Evolutionary conservation across 2,329 filamentous ascomycete species (phyloP).

Genomic region (Arachnomyces sp.): DNA sequence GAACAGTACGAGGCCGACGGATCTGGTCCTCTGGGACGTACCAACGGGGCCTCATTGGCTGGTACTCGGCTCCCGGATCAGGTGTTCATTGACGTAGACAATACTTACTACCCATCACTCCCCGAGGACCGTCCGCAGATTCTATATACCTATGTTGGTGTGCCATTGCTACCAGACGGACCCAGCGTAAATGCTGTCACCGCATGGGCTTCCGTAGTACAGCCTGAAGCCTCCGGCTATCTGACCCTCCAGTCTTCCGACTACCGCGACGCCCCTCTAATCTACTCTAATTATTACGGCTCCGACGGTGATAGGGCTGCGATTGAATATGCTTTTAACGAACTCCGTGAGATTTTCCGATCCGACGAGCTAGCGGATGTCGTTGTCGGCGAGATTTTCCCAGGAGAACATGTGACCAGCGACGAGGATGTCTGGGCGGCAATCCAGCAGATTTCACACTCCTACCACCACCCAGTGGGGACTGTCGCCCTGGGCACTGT

Average conservation of each 20-base stretch:
- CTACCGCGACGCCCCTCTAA: conserved; percentile 11
- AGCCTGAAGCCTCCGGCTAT: too few relatives aligned
- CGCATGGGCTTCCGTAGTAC: too few relatives aligned
- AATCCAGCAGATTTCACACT: conserved; percentile 7
- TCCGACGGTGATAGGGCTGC: conserved; percentile 19
- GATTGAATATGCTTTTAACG: conserved; percentile 13
- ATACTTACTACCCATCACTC: too few relatives aligned
- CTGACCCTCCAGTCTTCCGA: neutral
- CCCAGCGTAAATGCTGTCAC: neutral
- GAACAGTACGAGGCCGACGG: conserved; percentile 35
- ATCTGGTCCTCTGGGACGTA: conserved; percentile 12
- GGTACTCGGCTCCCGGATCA: too few relatives aligned
- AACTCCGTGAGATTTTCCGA: conserved; percentile 9
- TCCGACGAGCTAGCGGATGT: conserved; percentile 9
- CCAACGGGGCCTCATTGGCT: neutral
- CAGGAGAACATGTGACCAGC: conserved; percentile 6
- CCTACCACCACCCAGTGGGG: conserved; percentile 16
- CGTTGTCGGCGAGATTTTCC: conserved; percentile 15
- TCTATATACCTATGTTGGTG: too few relatives aligned
- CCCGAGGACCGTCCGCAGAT: too few relatives aligned
- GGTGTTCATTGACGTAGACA: too few relatives aligned
- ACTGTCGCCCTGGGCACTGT: conserved; percentile 12
- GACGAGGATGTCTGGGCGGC: conserved; percentile 19
- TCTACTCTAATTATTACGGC: conserved; percentile 24
- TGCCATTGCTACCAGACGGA: too few relatives aligned